A percentile compares a stretch with the other conserved stretches of the same genome.
These are phyloP conservation scores for Casuarina glauca DNA, from an alignment of 306 rosid genomes.

Conservation along the genomic window DNA sequence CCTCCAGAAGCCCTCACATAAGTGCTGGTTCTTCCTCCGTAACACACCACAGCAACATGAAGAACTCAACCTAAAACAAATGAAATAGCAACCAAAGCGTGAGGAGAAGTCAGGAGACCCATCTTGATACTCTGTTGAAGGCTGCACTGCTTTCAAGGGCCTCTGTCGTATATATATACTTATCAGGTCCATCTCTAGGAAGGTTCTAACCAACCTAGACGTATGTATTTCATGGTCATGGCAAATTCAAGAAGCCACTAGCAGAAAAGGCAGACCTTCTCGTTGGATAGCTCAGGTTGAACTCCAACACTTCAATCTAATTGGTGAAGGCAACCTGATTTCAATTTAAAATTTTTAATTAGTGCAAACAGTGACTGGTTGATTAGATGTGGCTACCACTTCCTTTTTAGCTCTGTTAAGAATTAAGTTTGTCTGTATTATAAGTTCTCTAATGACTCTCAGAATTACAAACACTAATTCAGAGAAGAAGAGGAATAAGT, in stretches of 20 bases:
- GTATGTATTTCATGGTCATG: background rate
- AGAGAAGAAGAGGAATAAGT: too few relatives aligned
- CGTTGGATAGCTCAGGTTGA: background rate
- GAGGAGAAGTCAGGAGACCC: slow-evolving; percentile 32
- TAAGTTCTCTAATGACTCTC: too few relatives aligned
- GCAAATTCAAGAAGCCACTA: background rate
- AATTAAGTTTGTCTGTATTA: too few relatives aligned
- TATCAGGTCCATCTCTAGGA: background rate
- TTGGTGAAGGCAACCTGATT: background rate
- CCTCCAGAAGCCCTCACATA: slow-evolving; percentile 42
- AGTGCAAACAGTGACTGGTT: too few relatives aligned
- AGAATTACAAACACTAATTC: too few relatives aligned
- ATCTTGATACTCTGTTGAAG: slow-evolving; percentile 18
- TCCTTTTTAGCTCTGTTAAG: too few relatives aligned
- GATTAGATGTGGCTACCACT: too few relatives aligned
- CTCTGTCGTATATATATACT: background rate
- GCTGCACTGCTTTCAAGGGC: slow-evolving; percentile 3
- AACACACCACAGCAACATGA: slow-evolving; percentile 35
- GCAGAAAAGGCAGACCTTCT: background rate
- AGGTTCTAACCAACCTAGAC: background rate
- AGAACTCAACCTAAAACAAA: slow-evolving; percentile 30
- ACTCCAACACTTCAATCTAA: background rate
- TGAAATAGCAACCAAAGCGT: slow-evolving; percentile 11
- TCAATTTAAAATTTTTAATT: background rate
- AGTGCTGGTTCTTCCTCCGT: slow-evolving; percentile 54